These are phyloP conservation scores for Globisporangium iwayamae DNA, from an alignment of 352 stramenopile species.

Conservation along the genomic window DNA sequence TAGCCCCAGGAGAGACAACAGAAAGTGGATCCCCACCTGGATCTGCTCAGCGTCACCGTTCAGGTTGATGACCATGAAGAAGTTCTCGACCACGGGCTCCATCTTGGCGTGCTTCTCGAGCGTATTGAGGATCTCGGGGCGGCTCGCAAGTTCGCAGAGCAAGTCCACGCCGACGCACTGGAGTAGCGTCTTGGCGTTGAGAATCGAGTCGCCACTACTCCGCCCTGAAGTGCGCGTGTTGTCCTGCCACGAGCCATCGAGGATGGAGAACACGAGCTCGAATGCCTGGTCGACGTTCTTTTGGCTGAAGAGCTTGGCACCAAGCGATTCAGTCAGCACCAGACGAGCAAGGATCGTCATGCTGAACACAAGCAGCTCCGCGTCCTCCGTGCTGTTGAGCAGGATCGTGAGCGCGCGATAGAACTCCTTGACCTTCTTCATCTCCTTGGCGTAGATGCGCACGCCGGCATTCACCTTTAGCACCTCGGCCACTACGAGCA, in stretches of 20 bases:
- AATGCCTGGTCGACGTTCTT: slow-evolving; percentile 81
- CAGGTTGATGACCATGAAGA: slow-evolving; percentile 59
- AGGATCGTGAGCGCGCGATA: slow-evolving; percentile 78
- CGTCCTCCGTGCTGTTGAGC: slow-evolving; percentile 76
- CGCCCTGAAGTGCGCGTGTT: slow-evolving; percentile 12
- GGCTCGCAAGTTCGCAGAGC: slow-evolving; percentile 57
- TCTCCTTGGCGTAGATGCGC: slow-evolving; percentile 74
- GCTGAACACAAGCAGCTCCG: slow-evolving; percentile 67
- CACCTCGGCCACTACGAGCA: slow-evolving; percentile 64
- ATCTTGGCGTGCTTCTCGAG: slow-evolving; percentile 59
- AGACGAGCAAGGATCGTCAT: slow-evolving; percentile 77
- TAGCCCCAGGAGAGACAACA: slow-evolving; percentile 46
- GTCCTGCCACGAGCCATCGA: slow-evolving; percentile 53
- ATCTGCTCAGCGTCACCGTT: slow-evolving; percentile 63
- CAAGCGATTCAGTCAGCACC: slow-evolving; percentile 69
- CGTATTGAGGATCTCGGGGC: slow-evolving; percentile 44
- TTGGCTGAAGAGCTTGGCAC: slow-evolving; percentile 72
- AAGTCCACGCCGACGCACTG: slow-evolving; percentile 65
- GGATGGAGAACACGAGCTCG: slow-evolving; percentile 66
- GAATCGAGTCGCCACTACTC: slow-evolving; percentile 23
- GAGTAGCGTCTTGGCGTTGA: slow-evolving; percentile 34
- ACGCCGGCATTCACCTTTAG: slow-evolving; percentile 70
- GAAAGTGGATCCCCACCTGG: slow-evolving; percentile 54
- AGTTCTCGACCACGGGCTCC: slow-evolving; percentile 39
- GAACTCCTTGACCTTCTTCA: slow-evolving; percentile 76